phyloP scores from a whole-genome alignment of 2,329 filamentous ascomycete species.

The Alternaria incomplexa region DNA sequence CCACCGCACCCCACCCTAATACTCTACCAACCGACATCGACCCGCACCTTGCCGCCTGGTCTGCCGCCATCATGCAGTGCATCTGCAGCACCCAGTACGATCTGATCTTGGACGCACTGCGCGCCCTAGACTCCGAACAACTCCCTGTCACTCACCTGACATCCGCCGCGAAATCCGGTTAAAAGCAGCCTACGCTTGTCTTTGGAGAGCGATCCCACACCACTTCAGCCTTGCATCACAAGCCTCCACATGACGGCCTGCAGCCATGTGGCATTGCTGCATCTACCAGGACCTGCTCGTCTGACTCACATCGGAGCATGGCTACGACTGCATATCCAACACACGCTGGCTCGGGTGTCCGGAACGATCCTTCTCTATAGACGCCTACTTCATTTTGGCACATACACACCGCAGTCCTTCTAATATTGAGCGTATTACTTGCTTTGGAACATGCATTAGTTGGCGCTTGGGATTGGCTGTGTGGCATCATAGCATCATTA shows the following conservation, averaged over 20 bases:
- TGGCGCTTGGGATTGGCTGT: slow-evolving; percentile 36
- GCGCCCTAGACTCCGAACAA: slow-evolving; percentile 24
- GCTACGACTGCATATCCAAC: slow-evolving; percentile 33
- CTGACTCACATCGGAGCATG: slow-evolving; percentile 36
- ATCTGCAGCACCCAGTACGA: slow-evolving; percentile 32
- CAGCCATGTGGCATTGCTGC: slow-evolving; percentile 27
- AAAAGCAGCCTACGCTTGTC: slow-evolving; percentile 20
- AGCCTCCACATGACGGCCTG: slow-evolving; percentile 12
- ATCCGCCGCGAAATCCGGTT: slow-evolving; percentile 25
- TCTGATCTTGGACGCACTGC: slow-evolving; percentile 32
- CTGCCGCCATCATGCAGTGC: slow-evolving; percentile 32
- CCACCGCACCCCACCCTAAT: slow-evolving; percentile 22
- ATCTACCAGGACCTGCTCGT: slow-evolving; percentile 20
- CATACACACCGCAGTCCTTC: slow-evolving; percentile 31
- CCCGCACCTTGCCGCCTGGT: slow-evolving; percentile 21
- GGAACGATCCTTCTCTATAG: slow-evolving; percentile 36
- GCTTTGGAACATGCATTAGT: slow-evolving; percentile 37
- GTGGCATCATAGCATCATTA: slow-evolving; percentile 25
- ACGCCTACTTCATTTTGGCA: slow-evolving; percentile 33
- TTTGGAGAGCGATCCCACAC: slow-evolving; percentile 23
- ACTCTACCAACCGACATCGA: slow-evolving; percentile 22
- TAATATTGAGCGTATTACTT: slow-evolving; percentile 45
- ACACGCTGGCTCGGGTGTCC: slow-evolving; percentile 47
- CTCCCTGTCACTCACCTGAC: slow-evolving; percentile 30
- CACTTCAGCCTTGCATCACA: slow-evolving; percentile 14